Evolutionary conservation across 2,329 filamentous ascomycete genomes (phyloP).

Genomic region (Aspergillus sp.): DNA sequence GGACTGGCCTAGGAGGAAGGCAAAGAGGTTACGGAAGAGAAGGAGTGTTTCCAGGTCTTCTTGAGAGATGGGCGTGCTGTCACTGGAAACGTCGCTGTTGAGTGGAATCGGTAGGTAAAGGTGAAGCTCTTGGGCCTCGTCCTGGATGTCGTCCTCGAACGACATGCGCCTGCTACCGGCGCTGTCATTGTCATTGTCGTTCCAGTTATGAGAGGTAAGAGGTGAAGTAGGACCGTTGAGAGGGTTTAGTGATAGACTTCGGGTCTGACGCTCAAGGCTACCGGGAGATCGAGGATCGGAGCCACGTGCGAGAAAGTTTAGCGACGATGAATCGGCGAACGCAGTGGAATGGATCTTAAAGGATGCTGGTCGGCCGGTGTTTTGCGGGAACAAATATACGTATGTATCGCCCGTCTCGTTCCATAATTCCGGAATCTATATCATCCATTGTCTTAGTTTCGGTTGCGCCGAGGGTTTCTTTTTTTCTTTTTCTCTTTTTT

Average conservation of each 20-base stretch:
- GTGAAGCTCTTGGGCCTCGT: conserved; percentile 49
- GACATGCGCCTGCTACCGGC: conserved; percentile 50
- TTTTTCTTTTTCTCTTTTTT: neutral
- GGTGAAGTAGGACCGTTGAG: conserved; percentile 25
- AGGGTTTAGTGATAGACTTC: conserved; percentile 31
- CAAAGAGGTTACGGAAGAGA: conserved; percentile 63
- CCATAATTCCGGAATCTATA: conserved; percentile 60
- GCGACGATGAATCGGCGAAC: conserved; percentile 56
- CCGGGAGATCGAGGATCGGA: conserved; percentile 46
- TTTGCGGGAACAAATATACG: conserved; percentile 62
- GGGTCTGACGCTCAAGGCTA: conserved; percentile 28
- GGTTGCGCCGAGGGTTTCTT: neutral
- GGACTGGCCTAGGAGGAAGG: conserved; percentile 62
- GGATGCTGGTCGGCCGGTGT: conserved; percentile 56
- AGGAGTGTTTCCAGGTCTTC: conserved; percentile 59
- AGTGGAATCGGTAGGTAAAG: conserved; percentile 60
- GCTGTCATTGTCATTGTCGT: conserved; percentile 40
- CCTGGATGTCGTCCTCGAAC: conserved; percentile 45
- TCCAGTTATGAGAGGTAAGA: conserved; percentile 31
- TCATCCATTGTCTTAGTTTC: conserved; percentile 8
- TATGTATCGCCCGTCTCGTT: conserved; percentile 62
- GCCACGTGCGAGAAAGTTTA: conserved; percentile 58
- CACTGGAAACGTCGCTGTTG: conserved; percentile 48
- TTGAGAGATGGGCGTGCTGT: conserved; percentile 32
- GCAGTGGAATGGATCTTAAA: conserved; percentile 62